phyloP scores from a whole-genome alignment of 1,139 yeast genomes.

The Kazachstania sp. region DNA sequence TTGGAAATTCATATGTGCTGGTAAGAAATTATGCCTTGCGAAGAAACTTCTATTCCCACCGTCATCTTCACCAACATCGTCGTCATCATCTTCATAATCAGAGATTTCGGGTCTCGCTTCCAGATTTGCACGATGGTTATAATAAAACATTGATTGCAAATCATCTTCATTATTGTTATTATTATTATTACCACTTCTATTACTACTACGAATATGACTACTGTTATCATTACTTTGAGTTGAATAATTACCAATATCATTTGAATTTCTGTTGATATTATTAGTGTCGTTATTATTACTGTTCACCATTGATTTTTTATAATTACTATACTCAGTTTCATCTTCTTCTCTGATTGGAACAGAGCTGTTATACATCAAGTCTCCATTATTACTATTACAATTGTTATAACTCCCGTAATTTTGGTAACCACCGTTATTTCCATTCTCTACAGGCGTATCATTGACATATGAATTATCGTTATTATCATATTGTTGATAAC shows the following conservation, averaged over 20 bases:
- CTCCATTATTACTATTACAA: not conserved
- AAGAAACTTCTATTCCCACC: conserved; percentile 22
- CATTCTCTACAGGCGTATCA: not conserved
- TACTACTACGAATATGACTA: not conserved
- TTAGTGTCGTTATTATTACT: not conserved
- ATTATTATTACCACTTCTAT: not conserved
- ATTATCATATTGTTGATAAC: not conserved
- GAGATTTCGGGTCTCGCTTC: conserved; percentile 28
- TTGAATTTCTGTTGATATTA: not conserved
- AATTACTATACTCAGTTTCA: conserved; percentile 4
- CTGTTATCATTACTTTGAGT: not conserved
- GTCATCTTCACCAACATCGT: conserved; percentile 26
- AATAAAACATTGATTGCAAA: conserved; percentile 29
- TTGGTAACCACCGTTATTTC: not conserved
- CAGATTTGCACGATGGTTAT: conserved; percentile 23
- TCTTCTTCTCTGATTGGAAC: conserved; percentile 10
- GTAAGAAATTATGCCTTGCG: conserved; percentile 2
- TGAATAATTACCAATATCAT: not conserved
- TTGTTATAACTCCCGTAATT: not conserved
- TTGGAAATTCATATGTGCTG: not conserved
- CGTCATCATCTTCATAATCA: conserved; percentile 25
- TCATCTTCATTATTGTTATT: conserved; percentile 11
- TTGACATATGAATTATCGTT: not conserved
- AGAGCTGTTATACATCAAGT: conserved; percentile 4
- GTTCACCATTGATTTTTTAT: not conserved